These are phyloP conservation scores for Scutellaria barbata DNA, from an alignment of 257 asterid genomes.

Conservation along the genomic window DNA sequence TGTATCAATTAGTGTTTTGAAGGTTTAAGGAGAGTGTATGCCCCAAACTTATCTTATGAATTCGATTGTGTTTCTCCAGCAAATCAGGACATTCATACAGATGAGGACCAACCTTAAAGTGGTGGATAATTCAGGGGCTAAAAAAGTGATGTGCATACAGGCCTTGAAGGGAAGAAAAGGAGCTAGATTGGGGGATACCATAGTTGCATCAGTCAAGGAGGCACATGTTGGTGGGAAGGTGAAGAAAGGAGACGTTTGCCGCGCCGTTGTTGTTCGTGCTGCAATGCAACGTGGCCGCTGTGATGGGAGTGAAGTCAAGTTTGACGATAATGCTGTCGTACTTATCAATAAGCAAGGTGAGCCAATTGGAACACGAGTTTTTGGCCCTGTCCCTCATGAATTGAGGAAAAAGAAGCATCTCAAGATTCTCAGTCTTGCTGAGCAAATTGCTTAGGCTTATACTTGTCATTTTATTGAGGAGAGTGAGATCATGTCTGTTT, in stretches of 20 bases:
- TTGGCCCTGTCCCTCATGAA: constrained; percentile 95
- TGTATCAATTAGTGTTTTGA: not conserved
- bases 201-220: constrained; percentile 89
- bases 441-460: constrained; percentile 53
- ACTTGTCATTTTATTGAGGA: not conserved
- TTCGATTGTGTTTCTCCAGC: constrained; percentile 51
- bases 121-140: constrained; percentile 95
- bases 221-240: constrained; percentile 92
- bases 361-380: constrained; percentile 94
- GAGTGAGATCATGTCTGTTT: not conserved
- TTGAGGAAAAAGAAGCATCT: constrained; percentile 93
- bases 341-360: constrained; percentile 90
- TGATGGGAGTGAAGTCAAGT: constrained; percentile 90
- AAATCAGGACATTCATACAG: constrained; percentile 88
- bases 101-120: constrained; percentile 92
- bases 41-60: not conserved
- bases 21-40: not conserved
- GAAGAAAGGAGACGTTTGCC: constrained; percentile 82
- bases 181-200: constrained; percentile 86
- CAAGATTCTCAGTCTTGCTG: constrained; percentile 95
- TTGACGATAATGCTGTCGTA: constrained; percentile 90
- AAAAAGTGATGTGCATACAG: constrained; percentile 87
- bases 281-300: constrained; percentile 90
- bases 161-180: constrained; percentile 89
- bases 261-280: constrained; percentile 92